Conservation (phyloP, 148 eudicot genomes). For the Amaranthus palmeri region DNA sequence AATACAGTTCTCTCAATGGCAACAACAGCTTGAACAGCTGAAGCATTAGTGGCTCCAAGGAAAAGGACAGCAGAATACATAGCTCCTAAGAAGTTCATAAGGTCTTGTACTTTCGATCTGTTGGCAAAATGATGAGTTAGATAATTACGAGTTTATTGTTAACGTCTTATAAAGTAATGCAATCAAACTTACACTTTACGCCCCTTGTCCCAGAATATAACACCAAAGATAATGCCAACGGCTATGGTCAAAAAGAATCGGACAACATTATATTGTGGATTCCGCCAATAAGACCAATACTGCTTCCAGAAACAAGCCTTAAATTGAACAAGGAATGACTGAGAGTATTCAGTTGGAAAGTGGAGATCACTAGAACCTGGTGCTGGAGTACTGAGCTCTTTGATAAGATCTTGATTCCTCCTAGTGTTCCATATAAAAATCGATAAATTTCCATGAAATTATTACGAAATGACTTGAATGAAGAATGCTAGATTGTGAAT, state of each 20-base stretch:
- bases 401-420: slow-evolving; percentile 53
- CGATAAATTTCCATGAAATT: background rate
- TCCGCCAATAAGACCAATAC: slow-evolving; percentile 76
- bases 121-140: slow-evolving; percentile 9
- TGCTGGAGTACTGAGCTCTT: slow-evolving; percentile 42
- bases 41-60: slow-evolving; percentile 50
- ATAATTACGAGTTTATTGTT: background rate
- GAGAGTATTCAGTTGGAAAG: slow-evolving; percentile 54
- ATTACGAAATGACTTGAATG: background rate
- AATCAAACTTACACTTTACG: slow-evolving; percentile 44
- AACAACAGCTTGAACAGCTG: slow-evolving; percentile 53
- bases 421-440: slow-evolving; percentile 25
- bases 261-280: slow-evolving; percentile 55
- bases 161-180: background rate
- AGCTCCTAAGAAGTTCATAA: slow-evolving; percentile 58
- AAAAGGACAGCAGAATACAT: slow-evolving; percentile 52
- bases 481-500: background rate
- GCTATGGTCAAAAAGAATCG: slow-evolving; percentile 45
- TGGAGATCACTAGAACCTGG: slow-evolving; percentile 49
- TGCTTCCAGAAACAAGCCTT: slow-evolving; percentile 79
- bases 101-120: slow-evolving; percentile 55
- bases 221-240: slow-evolving; percentile 48
- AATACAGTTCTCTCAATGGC: slow-evolving; percentile 58
- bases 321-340: slow-evolving; percentile 47
- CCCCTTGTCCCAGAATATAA: slow-evolving; percentile 61